Evolutionary conservation across 1,284 basidiomycete genomes (phyloP).

Genomic region (Gomphus sp.): DNA sequence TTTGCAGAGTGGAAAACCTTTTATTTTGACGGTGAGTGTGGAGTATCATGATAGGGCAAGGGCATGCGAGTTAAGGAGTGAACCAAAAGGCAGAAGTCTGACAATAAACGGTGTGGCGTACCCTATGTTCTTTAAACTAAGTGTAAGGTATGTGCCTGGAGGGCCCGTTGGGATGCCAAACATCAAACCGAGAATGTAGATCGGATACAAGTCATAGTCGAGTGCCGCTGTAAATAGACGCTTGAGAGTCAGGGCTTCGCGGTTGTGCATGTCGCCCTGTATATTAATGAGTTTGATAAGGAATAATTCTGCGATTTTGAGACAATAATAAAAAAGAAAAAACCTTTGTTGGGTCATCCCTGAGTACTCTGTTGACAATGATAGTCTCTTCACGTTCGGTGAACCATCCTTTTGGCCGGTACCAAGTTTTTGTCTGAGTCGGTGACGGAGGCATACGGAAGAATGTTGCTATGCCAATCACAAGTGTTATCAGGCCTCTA

Average conservation of each 20-base stretch:
- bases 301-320: too few species aligned
- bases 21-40: background rate
- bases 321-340: too few species aligned
- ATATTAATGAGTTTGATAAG: too few species aligned
- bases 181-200: conserved; percentile 47
- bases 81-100: background rate
- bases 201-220: conserved; percentile 64
- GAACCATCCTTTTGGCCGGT: conserved; percentile 66
- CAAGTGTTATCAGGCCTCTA: conserved; percentile 42
- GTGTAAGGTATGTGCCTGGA: conserved; percentile 48
- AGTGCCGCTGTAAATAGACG: conserved; percentile 46
- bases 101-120: conserved; percentile 15
- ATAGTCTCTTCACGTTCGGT: conserved; percentile 44
- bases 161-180: conserved; percentile 41
- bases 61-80: background rate
- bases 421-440: conserved; percentile 60
- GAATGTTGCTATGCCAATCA: conserved; percentile 53
- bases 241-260: conserved; percentile 50
- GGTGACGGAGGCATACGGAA: conserved; percentile 63
- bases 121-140: conserved; percentile 51
- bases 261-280: conserved; percentile 69
- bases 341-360: conserved; percentile 63
- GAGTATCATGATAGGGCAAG: background rate
- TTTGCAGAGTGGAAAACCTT: conserved; percentile 50
- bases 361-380: conserved; percentile 48